Conservation (phyloP, 495 filamentous ascomycete genomes). For the Xylaria longipes region DNA sequence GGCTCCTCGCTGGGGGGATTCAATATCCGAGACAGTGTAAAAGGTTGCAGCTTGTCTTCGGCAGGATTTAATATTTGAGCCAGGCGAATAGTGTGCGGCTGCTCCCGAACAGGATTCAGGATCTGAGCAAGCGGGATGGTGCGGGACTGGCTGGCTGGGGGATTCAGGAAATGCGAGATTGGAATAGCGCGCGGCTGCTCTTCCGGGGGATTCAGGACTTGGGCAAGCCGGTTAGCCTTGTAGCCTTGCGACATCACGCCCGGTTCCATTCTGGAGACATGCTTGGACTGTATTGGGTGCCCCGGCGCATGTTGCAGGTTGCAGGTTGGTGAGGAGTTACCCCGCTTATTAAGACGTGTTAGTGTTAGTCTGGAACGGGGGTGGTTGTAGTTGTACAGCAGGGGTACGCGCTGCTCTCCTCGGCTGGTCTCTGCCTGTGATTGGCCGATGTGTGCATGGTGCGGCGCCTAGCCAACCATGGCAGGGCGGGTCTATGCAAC, state of each 20-base stretch:
- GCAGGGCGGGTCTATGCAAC: neutral
- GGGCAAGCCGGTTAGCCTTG: neutral
- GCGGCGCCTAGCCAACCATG: no score
- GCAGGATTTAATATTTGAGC: neutral
- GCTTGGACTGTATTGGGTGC: neutral
- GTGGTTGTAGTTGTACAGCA: neutral
- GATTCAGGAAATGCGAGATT: neutral
- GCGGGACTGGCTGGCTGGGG: neutral
- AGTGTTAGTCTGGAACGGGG: neutral
- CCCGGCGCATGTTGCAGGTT: neutral
- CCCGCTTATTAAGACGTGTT: neutral
- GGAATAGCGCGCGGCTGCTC: neutral
- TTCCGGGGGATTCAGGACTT: neutral
- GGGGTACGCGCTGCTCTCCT: neutral
- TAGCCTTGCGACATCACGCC: slow-evolving; percentile 1
- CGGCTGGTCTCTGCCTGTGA: neutral
- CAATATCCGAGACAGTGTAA: neutral
- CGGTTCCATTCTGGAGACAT: neutral
- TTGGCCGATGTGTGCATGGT: neutral
- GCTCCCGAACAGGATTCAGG: neutral
- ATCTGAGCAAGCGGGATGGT: neutral
- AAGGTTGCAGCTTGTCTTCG: neutral
- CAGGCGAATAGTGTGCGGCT: neutral
- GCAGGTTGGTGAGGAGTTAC: neutral
- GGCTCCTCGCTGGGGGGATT: neutral